Percentiles rank a stretch among this genome's conserved stretches.
These are phyloP conservation scores for Wilcoxina mikolae DNA, from an alignment of 495 filamentous ascomycete species.

Conservation along the genomic window DNA sequence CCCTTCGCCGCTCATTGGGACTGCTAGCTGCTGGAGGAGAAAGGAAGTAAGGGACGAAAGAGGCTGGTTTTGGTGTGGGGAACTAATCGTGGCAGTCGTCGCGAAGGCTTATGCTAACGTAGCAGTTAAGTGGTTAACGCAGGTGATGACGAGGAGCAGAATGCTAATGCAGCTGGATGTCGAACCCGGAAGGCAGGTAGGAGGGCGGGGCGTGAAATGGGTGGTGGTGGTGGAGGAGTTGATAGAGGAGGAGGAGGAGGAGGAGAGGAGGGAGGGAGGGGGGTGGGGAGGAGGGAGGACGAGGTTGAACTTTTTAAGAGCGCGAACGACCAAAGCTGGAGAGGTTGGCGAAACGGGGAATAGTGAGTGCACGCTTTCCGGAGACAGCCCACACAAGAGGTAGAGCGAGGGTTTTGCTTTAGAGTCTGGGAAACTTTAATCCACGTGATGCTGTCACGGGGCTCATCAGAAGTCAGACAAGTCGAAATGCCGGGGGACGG, in stretches of 20 bases:
- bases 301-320: conserved; percentile 2
- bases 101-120: conserved; percentile 17
- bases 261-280: conserved; percentile 17
- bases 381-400: neutral
- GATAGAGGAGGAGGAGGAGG: conserved; percentile 8
- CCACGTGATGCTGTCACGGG: conserved; percentile 3
- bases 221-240: conserved; percentile 24
- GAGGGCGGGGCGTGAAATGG: conserved; percentile 25
- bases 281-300: conserved; percentile 12
- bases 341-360: conserved; percentile 2
- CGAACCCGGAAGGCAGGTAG: conserved; percentile 16
- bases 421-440: conserved; percentile 14
- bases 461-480: neutral
- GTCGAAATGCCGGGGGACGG: conserved; percentile 4
- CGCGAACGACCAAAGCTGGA: neutral
- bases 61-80: neutral
- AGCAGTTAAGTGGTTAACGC: conserved; percentile 13
- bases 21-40: conserved; percentile 14
- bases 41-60: neutral
- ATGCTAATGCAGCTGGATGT: conserved; percentile 21
- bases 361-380: conserved; percentile 2
- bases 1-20: conserved; percentile 27
- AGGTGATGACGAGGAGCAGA: conserved; percentile 19
- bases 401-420: conserved; percentile 2
- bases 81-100: conserved; percentile 10